Base-by-base conservation (phyloP, 768 basidiomycete genomes). In the Boletus coccyginus region DNA sequence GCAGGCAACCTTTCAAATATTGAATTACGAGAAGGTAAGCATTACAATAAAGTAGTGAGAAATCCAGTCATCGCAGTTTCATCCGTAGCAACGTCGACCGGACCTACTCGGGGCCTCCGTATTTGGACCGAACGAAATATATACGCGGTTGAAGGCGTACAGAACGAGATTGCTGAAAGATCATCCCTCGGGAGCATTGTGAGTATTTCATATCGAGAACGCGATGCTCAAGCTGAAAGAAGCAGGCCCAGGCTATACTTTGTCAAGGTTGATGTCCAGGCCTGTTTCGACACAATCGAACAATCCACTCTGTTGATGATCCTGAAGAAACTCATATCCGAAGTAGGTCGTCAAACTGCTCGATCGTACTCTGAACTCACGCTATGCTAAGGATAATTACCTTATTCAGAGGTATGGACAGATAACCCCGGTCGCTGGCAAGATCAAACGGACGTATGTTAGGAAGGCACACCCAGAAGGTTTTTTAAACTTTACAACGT, bases 281-380 rank as follows among this genome's bases (percentile, higher is more conserved):
- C 96, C 8, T 97, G 94, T 63, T 99, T 98, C 76, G 97, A 99
- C 72, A 93, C 90, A 0, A 98, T 98, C 55, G 86, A 93, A 35
- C 97, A 98, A 70, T 78, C 82, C 9, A 94, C 88, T 64, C 73
- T 99, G 43, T 72, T 98, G 33, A 77, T 82, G 39, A 91, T 99
- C 38, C 71, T 98, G 29, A 78, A 81, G 11, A 74, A 83, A 3
- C 66, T 98, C 4, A 76, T 99, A 46, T 84, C 86, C 1, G 85
- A 92, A 75, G 92, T 88, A 56, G 31, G 29, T 45, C 19, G 11
- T 31, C 10, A 16, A n/a, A 44, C 12, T 32, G 9, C 27, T 19
- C 3, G 24, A 35, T 41, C 5, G n/a, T 48, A 7, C 17, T 31
- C 41, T 21, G 19, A n/a, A 56, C 55, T 51, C 45, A 53, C 39